Percentiles rank a stretch among this genome's conserved stretches.
Conservation (phyloP, 2,329 filamentous ascomycete species). For the Anthostomella pinea region DNA sequence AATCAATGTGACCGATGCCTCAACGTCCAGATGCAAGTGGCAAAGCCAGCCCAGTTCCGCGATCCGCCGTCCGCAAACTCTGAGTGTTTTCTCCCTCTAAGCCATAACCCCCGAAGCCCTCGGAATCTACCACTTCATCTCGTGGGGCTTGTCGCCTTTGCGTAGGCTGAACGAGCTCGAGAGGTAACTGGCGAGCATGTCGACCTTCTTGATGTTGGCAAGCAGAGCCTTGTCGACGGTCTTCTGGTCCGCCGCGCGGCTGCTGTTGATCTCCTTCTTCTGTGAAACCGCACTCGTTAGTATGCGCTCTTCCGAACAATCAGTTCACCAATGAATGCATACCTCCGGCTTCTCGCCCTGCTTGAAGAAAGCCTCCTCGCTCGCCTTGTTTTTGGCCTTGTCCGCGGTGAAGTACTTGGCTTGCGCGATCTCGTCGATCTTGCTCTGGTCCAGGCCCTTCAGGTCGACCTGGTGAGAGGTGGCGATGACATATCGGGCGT, state of each 20-base stretch:
- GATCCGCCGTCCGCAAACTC: slow-evolving; percentile 46
- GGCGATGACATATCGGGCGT: slow-evolving; percentile 90
- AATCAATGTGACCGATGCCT: slow-evolving; percentile 60
- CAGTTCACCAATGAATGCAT: slow-evolving; percentile 25
- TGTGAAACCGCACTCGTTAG: slow-evolving; percentile 47
- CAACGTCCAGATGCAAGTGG: slow-evolving; percentile 65
- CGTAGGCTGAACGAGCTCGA: slow-evolving; percentile 95
- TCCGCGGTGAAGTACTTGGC: slow-evolving; percentile 95
- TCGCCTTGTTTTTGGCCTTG: slow-evolving; percentile 91
- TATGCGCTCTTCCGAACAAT: slow-evolving; percentile 1
- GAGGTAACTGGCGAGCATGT: slow-evolving; percentile 90
- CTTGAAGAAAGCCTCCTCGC: slow-evolving; percentile 99
- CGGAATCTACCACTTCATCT: slow-evolving; percentile 92
- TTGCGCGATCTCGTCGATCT: slow-evolving; percentile 75
- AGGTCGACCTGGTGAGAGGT: slow-evolving; percentile 85
- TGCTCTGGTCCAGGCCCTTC: slow-evolving; percentile 81
- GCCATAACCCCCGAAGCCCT: slow-evolving; percentile 19
- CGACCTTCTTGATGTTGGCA: slow-evolving; percentile 97
- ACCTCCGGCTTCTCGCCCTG: slow-evolving; percentile 98
- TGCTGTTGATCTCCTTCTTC: slow-evolving; percentile 96
- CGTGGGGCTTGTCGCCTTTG: slow-evolving; percentile 99
- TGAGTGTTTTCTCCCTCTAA: slow-evolving; percentile 27
- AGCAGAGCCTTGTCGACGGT: slow-evolving; percentile 94
- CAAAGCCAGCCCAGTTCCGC: slow-evolving; percentile 54
- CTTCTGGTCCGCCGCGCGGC: slow-evolving; percentile 96